These are phyloP conservation scores for Solanum commersonii DNA, from an alignment of 257 asterid genomes.

Conservation along the genomic window DNA sequence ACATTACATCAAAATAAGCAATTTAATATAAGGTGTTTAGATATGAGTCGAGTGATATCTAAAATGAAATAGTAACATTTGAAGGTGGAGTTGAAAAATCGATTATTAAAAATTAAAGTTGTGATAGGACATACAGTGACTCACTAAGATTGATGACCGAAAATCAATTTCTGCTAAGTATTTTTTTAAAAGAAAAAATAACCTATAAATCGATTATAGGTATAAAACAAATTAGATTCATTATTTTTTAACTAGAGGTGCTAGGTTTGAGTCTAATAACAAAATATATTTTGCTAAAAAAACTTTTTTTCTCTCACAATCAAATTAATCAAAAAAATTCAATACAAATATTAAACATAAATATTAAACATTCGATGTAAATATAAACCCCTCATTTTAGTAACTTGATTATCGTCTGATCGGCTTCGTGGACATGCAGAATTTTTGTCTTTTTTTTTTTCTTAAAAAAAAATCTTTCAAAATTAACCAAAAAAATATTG, in stretches of 20 bases:
- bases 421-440: not conserved
- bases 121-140: not conserved
- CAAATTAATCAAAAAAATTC: not conserved
- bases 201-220: not conserved
- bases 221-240: not conserved
- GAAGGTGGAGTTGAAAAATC: not conserved
- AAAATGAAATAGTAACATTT: not conserved
- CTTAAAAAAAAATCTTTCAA: not conserved
- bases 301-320: not conserved
- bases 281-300: not conserved
- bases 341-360: not conserved
- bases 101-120: not conserved
- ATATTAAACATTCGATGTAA: not conserved
- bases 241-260: rapidly evolving
- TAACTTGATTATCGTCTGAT: no score
- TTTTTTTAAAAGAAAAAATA: not conserved
- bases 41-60: no score
- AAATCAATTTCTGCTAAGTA: not conserved
- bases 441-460: not conserved
- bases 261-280: not conserved
- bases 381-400: not conserved
- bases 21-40: not conserved
- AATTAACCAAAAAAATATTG: not conserved
- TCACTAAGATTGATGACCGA: not conserved
- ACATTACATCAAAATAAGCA: not conserved